phyloP scores from a whole-genome alignment of 345 rosid species.

The Eucalyptus caleyi region DNA sequence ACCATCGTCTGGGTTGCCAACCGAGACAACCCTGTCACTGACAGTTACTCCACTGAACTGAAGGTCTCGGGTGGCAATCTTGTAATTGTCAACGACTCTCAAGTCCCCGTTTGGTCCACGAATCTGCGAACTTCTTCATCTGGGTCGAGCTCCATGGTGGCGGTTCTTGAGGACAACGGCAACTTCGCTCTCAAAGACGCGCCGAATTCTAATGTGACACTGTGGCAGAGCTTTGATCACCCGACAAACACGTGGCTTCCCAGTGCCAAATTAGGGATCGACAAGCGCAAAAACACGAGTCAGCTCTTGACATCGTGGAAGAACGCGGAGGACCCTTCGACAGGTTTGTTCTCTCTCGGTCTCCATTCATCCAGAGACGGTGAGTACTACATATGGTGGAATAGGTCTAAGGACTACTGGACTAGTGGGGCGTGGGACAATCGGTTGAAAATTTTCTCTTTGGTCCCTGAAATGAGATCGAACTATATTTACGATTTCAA shows the following conservation, averaged over 20 bases:
- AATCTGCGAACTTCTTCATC: conserved; percentile 17
- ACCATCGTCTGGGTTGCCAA: conserved; percentile 77
- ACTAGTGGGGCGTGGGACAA: conserved; percentile 56
- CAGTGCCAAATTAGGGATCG: conserved; percentile 35
- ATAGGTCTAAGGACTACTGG: conserved; percentile 38
- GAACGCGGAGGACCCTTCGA: conserved; percentile 45
- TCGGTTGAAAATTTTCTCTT: conserved; percentile 6
- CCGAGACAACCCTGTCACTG: conserved; percentile 39
- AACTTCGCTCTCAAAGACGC: conserved; percentile 44
- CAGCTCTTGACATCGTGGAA: conserved; percentile 53
- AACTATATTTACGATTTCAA: conserved; percentile 41
- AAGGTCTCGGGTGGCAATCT: conserved; percentile 52
- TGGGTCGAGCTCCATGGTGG: conserved; percentile 13
- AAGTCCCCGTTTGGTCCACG: conserved; percentile 52
- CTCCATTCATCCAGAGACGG: conserved; percentile 25
- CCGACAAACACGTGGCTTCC: conserved; percentile 70
- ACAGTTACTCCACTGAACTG: conserved; percentile 29
- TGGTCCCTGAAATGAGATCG: conserved; percentile 64
- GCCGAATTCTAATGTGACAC: background rate
- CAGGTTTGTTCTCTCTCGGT: conserved; percentile 67
- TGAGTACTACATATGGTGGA: conserved; percentile 44
- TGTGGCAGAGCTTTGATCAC: conserved; percentile 74
- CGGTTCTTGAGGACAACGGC: conserved; percentile 44
- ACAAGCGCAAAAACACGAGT: conserved; percentile 20
- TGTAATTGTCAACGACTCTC: conserved; percentile 40